Percentiles rank a stretch among this genome's conserved stretches.
phyloP scores from a whole-genome alignment of 202 grass and related monocot genomes.

The Tripidium arundinaceum region DNA sequence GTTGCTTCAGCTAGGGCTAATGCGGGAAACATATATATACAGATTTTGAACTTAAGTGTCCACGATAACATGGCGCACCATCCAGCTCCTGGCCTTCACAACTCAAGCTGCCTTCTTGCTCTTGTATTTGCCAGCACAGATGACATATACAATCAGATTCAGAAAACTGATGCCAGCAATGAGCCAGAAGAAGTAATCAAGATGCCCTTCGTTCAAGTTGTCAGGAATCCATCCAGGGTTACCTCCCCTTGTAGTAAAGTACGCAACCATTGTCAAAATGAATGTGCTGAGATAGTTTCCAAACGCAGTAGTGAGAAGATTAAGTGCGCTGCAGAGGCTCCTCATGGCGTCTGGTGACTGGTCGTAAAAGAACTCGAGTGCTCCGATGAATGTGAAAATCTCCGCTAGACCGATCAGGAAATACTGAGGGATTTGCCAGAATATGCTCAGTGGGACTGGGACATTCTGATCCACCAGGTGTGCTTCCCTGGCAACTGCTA shows the following conservation, averaged over 20 bases:
- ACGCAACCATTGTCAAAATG: conserved; percentile 70
- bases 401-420: conserved; percentile 67
- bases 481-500: conserved; percentile 47
- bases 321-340: conserved; percentile 69
- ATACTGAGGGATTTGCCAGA: conserved; percentile 92
- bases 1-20: neutral
- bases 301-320: conserved; percentile 55
- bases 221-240: conserved; percentile 80
- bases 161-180: conserved; percentile 66
- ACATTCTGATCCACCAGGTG: conserved; percentile 62
- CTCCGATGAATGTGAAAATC: conserved; percentile 82
- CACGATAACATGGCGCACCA: neutral
- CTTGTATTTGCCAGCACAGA: conserved; percentile 59
- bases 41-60: neutral
- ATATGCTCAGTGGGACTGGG: conserved; percentile 73
- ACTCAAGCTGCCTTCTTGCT: conserved; percentile 75
- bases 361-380: conserved; percentile 79
- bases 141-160: conserved; percentile 57
- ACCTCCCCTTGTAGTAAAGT: conserved; percentile 65
- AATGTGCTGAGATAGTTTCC: conserved; percentile 82
- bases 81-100: neutral
- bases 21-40: conserved; percentile 21
- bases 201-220: conserved; percentile 74
- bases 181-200: conserved; percentile 91
- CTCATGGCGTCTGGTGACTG: conserved; percentile 89